phyloP scores from a whole-genome alignment of 176 grass and related monocot species.

The Bothriochloa decipiens region DNA sequence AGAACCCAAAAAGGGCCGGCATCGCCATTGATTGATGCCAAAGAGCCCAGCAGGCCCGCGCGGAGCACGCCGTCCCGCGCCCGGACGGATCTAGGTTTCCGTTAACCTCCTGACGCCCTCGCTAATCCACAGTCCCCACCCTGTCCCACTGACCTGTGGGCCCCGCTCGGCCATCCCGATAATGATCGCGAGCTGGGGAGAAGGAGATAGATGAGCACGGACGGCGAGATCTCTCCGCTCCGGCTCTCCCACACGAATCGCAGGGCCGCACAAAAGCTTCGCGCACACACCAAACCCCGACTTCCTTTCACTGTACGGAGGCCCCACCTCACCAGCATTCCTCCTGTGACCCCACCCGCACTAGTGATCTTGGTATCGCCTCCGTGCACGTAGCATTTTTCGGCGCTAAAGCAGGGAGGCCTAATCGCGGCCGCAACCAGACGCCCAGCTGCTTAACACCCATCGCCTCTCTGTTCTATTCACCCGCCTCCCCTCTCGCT shows the following conservation, averaged over 20 bases:
- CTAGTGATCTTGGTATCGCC: rapidly evolving
- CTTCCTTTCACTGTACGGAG: rapidly evolving
- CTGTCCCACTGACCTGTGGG: background rate
- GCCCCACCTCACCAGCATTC: rapidly evolving
- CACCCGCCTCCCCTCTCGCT: background rate
- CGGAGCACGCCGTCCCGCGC: constrained; percentile 5
- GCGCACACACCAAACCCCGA: rapidly evolving
- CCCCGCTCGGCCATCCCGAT: constrained; percentile 6
- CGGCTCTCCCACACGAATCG: background rate
- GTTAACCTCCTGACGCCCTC: constrained; percentile 31
- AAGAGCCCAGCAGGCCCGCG: constrained; percentile 1
- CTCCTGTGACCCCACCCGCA: rapidly evolving
- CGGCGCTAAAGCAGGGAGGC: background rate
- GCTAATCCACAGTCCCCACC: no score
- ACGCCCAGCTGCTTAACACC: constrained; percentile 35
- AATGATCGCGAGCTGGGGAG: background rate
- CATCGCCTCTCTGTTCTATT: constrained; percentile 14
- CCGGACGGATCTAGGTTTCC: constrained; percentile 60
- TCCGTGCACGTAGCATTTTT: background rate
- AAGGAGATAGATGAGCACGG: background rate
- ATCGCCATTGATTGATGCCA: background rate
- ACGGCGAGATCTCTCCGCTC: constrained; percentile 38
- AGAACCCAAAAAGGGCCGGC: background rate
- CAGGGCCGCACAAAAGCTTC: background rate
- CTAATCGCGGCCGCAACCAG: constrained; percentile 8